Percentiles rank a stretch among this genome's conserved stretches.
These are phyloP conservation scores for Mycena metata DNA, from an alignment of 768 basidiomycete species.

Conservation along the genomic window DNA sequence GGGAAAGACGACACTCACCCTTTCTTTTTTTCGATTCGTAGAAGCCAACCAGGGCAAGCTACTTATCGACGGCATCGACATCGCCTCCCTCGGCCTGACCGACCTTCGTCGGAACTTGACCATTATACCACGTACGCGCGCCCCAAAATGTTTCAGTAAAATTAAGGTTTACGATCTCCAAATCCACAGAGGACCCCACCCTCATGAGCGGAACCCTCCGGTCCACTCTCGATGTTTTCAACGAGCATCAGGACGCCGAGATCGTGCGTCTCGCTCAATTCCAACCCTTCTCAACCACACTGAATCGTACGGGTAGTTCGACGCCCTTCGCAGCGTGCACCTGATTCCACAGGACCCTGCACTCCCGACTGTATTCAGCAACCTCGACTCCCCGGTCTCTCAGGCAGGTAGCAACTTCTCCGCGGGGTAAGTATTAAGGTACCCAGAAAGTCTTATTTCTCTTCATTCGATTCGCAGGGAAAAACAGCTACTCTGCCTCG, in stretches of 20 bases:
- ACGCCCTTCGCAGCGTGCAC: conserved; percentile 85
- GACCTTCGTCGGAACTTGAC: conserved; percentile 78
- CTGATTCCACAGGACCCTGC: conserved; percentile 71
- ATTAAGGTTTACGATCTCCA: too few relatives aligned
- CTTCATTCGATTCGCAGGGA: conserved; percentile 60
- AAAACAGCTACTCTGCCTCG: conserved; percentile 88
- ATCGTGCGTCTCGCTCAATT: conserved; percentile 63
- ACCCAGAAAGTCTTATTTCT: too few relatives aligned
- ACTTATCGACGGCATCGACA: conserved; percentile 72
- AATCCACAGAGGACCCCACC: conserved; percentile 85
- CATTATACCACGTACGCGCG: conserved; percentile 80
- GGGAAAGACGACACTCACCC: conserved; percentile 85
- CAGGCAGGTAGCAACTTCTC: conserved; percentile 94
- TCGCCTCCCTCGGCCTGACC: conserved; percentile 74
- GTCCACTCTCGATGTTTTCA: conserved; percentile 86
- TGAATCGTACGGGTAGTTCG: conserved; percentile 62
- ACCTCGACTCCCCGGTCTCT: conserved; percentile 78
- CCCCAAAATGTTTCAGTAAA: too few relatives aligned
- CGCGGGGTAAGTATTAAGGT: conserved; percentile 66
- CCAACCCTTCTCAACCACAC: neutral
- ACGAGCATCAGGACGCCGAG: conserved; percentile 86
- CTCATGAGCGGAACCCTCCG: conserved; percentile 87
- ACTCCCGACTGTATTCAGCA: conserved; percentile 65
- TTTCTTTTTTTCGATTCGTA: conserved; percentile 89
- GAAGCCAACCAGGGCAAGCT: conserved; percentile 76